phyloP scores from a whole-genome alignment of 202 grass and related monocot genomes.

The Setaria viridis region DNA sequence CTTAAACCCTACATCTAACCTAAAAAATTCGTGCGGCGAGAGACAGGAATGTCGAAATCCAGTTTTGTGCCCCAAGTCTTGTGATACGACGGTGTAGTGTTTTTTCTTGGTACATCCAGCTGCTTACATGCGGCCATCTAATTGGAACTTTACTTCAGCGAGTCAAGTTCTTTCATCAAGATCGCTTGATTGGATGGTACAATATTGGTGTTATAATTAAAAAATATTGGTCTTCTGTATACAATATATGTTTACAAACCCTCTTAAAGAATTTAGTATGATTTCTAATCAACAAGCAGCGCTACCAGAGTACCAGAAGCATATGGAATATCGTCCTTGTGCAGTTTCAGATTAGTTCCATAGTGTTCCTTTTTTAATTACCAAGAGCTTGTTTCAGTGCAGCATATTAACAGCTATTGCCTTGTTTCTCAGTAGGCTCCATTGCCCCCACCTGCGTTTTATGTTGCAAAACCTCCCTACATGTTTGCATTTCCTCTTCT shows the following conservation, averaged over 20 bases:
- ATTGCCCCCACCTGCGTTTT: no score
- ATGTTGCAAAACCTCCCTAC: no score
- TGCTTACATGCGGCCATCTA: background rate
- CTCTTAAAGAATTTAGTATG: background rate
- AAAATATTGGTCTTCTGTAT: background rate
- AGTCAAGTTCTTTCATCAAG: background rate
- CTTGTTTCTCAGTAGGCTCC: no score
- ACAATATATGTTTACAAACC: background rate
- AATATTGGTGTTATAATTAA: no score
- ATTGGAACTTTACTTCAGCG: background rate
- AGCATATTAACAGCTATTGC: no score
- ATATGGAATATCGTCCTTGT: background rate
- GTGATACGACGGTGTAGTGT: background rate
- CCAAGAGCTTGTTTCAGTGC: background rate
- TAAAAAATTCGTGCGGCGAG: background rate
- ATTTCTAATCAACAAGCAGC: no score
- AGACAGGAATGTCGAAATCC: constrained; percentile 1
- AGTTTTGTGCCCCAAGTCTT: background rate
- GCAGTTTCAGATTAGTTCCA: constrained; percentile 5
- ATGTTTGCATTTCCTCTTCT: constrained; percentile 10
- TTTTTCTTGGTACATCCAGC: background rate
- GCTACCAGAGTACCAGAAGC: no score
- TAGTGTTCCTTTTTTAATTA: constrained; percentile 18
- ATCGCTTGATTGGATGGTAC: background rate
- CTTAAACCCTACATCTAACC: background rate